Evolutionary conservation across 805 yeast genomes (phyloP), one percentile per base, ranked within the genome.

Genomic region (Myxozyma mucilagina): DNA sequence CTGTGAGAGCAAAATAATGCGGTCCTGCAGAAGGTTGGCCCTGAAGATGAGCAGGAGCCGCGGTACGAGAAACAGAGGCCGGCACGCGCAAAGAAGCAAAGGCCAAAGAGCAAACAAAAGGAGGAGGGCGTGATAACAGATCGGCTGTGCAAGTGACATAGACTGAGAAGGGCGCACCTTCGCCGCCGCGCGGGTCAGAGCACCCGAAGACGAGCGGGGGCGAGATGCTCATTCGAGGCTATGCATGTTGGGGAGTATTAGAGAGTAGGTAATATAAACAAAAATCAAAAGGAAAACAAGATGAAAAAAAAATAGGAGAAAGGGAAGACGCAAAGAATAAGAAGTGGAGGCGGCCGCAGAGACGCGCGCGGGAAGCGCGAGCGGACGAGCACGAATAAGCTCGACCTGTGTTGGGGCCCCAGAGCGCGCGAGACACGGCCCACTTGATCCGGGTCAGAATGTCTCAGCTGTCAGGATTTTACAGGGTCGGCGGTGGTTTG

Each of bases 161-260:
- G 60, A 61, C 63, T 41, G 57, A 32, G 60, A 61, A 58, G 48
- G 58, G 47, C 11, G 60, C 16, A 54, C 60, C 62, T 13, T 54
- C 63, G 42, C 39, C 29, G 43, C 65, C 65, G 50, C 55, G 57
- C 10, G 62, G 63, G 48, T 59, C 63, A 14, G 65, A 61, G 63
- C 55, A 61, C 60, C 54, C 63, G 48, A 57, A 24, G 51, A 61
- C 60, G 60, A 44, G 45, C 16, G 65, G 65, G 38, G 53, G 59
- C 38, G 24, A 41, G 49, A 18, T 7, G 42, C 39, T 47, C 52
- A 47, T 47, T 50, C 14, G 55, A 29, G 16, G 53, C 20, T 31
- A 57, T 20, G 54, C 29, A 16, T 29, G 48, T 48, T 35, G 1
- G 45, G 16, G 39, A 18, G 47, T 3, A 16, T 6, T 41, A 7